A percentile compares a stretch with the other conserved stretches of the same genome.
Evolutionary conservation across 2,329 filamentous ascomycete species (phyloP).

Genomic region (Pyrenochaeta sp.): DNA sequence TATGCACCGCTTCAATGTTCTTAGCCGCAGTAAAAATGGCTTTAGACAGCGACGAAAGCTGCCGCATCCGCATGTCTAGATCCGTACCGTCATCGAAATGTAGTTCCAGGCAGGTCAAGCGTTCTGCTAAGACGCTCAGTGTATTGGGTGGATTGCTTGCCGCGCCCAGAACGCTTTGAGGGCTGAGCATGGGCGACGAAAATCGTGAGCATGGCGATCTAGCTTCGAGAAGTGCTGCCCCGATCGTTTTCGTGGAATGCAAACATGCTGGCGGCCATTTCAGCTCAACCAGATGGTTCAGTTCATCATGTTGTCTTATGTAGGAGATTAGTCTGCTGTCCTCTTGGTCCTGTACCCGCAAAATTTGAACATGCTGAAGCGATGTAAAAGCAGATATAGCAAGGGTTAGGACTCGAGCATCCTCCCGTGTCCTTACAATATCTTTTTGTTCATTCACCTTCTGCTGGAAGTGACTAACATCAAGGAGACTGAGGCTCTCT

Average conservation of each 20-base stretch:
- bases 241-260: conserved; percentile 67
- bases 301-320: conserved; percentile 58
- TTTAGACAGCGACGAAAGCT: conserved; percentile 66
- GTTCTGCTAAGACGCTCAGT: conserved; percentile 61
- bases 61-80: conserved; percentile 65
- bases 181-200: conserved; percentile 69
- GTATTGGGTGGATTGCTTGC: conserved; percentile 57
- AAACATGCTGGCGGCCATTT: conserved; percentile 70
- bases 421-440: conserved; percentile 61
- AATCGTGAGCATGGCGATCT: conserved; percentile 67
- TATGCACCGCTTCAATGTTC: conserved; percentile 69
- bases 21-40: conserved; percentile 66
- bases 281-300: conserved; percentile 59
- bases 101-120: conserved; percentile 69
- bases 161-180: conserved; percentile 64
- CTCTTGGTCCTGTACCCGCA: conserved; percentile 67
- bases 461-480: conserved; percentile 53
- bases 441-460: conserved; percentile 61
- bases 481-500: conserved; percentile 47
- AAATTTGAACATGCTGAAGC: conserved; percentile 70
- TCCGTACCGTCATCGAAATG: conserved; percentile 68
- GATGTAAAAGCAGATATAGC: conserved; percentile 67
- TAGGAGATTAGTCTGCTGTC: conserved; percentile 64
- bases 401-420: conserved; percentile 61
- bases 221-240: conserved; percentile 64